Evolutionary conservation across 495 filamentous ascomycete genomes (phyloP).

Genomic region (Pseudevernia furfuracea): DNA sequence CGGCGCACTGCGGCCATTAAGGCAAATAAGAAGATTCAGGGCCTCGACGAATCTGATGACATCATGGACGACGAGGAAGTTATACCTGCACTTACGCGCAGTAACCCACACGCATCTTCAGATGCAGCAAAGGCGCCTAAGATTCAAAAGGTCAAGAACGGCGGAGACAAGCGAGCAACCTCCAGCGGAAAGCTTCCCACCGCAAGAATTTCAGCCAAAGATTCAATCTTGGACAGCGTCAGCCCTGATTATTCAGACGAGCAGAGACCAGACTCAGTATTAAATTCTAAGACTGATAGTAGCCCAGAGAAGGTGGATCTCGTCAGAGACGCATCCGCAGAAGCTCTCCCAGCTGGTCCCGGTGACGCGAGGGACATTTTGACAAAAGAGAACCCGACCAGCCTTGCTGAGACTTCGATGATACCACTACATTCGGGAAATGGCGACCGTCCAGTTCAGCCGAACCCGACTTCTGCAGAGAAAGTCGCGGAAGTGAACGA

Average conservation of each 20-base stretch:
- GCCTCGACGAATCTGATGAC: constrained; percentile 15
- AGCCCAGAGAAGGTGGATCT: not conserved
- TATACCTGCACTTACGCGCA: not conserved
- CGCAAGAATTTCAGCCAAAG: not conserved
- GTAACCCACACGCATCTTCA: not conserved
- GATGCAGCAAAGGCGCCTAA: not conserved
- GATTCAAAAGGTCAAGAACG: not conserved
- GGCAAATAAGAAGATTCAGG: constrained; percentile 23
- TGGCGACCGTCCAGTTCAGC: not conserved
- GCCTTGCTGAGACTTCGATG: not conserved
- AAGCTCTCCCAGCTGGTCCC: not conserved
- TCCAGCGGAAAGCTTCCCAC: not conserved
- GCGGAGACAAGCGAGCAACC: not conserved
- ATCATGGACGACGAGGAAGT: not conserved
- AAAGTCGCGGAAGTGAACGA: not conserved
- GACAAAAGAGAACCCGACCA: not conserved
- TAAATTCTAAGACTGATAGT: not conserved
- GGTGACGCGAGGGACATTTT: not conserved
- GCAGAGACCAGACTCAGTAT: not conserved
- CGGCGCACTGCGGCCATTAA: constrained; percentile 26
- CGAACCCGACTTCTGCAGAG: not conserved
- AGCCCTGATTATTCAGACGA: not conserved
- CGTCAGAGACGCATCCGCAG: not conserved
- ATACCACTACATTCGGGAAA: not conserved
- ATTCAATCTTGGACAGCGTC: not conserved